Conservation (phyloP, 2,329 filamentous ascomycete genomes). For the Fusarium sp. region DNA sequence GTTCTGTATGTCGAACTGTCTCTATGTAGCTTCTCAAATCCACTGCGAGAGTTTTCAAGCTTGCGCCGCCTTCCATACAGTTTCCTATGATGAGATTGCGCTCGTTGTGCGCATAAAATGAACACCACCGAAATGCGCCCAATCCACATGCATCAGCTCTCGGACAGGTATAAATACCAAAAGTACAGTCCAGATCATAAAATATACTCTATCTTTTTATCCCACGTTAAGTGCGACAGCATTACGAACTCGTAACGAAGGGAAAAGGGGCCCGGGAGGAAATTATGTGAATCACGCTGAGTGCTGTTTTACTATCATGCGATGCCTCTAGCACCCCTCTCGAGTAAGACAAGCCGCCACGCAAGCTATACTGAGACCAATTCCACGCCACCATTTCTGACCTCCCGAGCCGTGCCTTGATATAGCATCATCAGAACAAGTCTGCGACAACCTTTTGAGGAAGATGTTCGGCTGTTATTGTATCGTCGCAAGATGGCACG, state of each 20-base stretch:
- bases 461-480: background rate
- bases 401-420: constrained; percentile 15
- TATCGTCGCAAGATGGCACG: background rate
- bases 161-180: background rate
- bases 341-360: constrained; percentile 42
- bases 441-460: constrained; percentile 6
- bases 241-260: background rate
- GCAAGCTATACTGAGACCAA: constrained; percentile 47
- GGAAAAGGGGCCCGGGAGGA: background rate
- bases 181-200: background rate
- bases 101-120: constrained; percentile 15
- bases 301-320: constrained; percentile 31
- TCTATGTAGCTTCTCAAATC: constrained; percentile 1
- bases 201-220: too few relatives aligned
- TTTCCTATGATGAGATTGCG: constrained; percentile 2
- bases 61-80: constrained; percentile 7
- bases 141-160: constrained; percentile 17
- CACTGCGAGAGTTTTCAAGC: constrained; percentile 25
- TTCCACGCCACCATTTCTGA: constrained; percentile 45
- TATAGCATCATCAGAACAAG: constrained; percentile 32
- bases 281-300: constrained; percentile 4
- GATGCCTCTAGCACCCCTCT: constrained; percentile 41
- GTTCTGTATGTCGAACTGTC: background rate
- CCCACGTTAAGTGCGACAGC: background rate
- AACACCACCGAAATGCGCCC: constrained; percentile 15